Evolutionary conservation across 2,329 filamentous ascomycete genomes (phyloP), one percentile per base, ranked within the genome.

Genomic region (Clarireedia homoeocarpa): DNA sequence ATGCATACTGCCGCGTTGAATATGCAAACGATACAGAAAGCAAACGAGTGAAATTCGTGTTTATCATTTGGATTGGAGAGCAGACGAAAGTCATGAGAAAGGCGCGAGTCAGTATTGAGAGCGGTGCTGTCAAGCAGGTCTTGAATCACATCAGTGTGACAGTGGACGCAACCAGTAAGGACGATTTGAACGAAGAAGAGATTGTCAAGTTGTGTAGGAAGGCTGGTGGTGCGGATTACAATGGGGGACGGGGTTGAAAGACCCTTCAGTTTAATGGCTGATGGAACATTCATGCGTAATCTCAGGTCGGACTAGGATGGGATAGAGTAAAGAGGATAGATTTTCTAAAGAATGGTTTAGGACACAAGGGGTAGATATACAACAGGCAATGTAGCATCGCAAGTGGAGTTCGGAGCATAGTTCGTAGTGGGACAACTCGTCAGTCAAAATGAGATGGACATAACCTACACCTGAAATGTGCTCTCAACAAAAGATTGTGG

Each of bases 11-110:
- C 63, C 80, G 82, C 30, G 74, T 85, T 69, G 82, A 86, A 73
- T 82, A 88, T 70, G 83, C 83, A 67, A 88, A 87, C 73, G 84
- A 88, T 70, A 80, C 80, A 61, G 85, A 88, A 74, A 82, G 77
- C 71, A 83, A 74, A 67, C 75, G 85, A 39, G 80, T 86, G 66
- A 88, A 88, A 73, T 88, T 88, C 67, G 78, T 75, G 49, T 75
- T 88, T 49, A 72, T 87, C 34, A 77, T 86, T 61, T 88, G 84
- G 84, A 85, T 86, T 69, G 84, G 84, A 68, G 75, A 79, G 69
- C 69, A 72, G 58, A 84, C 83, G 1, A 82, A 81, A 71, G 78
- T 86, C 57, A 87, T 88, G 84, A 78, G 84, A 63, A 86, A 85
- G 70, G 84, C 84, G 9, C 77, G 84, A 62, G 84, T 86, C 61